Conservation (phyloP, 345 rosid genomes). For the Theobroma cacao region DNA sequence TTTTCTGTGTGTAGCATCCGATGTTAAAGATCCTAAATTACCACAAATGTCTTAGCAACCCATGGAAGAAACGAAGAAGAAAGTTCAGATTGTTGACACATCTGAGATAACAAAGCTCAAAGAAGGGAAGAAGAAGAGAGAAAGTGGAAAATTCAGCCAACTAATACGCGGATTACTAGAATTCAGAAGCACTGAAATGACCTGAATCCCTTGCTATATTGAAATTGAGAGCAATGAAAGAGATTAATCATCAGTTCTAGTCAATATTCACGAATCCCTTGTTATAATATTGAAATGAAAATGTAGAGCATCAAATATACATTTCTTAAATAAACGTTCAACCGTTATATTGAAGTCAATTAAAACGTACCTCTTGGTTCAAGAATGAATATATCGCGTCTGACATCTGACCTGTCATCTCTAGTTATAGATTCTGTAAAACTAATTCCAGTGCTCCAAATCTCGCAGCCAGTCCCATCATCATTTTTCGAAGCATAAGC, state of each 20-base stretch:
- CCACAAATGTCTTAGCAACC: not conserved
- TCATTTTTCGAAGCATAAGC: slow-evolving; percentile 38
- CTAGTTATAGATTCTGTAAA: not conserved
- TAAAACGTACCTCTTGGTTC: not conserved
- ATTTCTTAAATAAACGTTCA: not conserved
- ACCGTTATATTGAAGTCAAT: not conserved
- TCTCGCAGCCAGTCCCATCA: slow-evolving; percentile 36
- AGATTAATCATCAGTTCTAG: not conserved
- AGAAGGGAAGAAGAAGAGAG: not conserved
- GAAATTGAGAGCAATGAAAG: not conserved
- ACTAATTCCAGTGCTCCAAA: slow-evolving; percentile 25
- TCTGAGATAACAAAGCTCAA: not conserved
- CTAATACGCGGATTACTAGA: not conserved
- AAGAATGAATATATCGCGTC: not conserved
- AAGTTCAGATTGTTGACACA: not conserved
- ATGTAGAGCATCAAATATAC: not conserved
- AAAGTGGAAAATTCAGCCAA: not conserved
- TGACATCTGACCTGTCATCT: not conserved
- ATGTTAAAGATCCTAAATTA: not conserved
- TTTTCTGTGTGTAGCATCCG: not conserved
- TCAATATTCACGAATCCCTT: not conserved
- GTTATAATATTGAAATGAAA: not conserved
- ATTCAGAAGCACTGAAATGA: not conserved
- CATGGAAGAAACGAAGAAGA: not conserved
- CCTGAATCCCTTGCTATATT: too few relatives aligned